Evolutionary conservation across 805 yeast species (phyloP), one percentile per base, ranked within the genome.

Genomic region (Metschnikowia lunata): DNA sequence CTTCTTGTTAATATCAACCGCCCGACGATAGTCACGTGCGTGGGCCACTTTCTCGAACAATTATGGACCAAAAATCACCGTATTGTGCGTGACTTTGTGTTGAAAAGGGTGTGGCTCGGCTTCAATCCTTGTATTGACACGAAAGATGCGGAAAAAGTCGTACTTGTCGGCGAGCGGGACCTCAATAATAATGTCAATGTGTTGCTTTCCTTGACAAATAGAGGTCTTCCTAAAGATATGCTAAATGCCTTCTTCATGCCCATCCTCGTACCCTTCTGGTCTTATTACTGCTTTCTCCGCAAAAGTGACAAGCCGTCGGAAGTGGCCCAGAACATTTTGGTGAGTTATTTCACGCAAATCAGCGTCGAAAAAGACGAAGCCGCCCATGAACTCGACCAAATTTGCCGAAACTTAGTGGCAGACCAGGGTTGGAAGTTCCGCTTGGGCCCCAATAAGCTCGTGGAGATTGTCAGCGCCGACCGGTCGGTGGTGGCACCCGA

Each of bases 171-270:
- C 7, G 84, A 78, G 39, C 67, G 70, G 14, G 71, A 72, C 4
- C 59, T 85, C 14, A 83, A 85, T 53, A 82, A 84, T 58, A 67
- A 71, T 5, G 67, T 85, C 18, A 84, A 84, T 59, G 87, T 83
- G 0, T 51, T 83, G n/a, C 60, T 84, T 0, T 80, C 91, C 0
- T 53, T 87, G 8, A 64, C 83, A 0, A 79, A 79, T 52, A 60
- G 63, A 36, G 58, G 62, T 7, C 46, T 66, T 7, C 45, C 58
- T 3, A 39, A 54, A 0, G 67, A 62, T 4, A 51, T 71, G 9
- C 43, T 60, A 26, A 34, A 34, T 27, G 54, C 52, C 8, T 34
- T 64, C 1, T 50, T 71, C 35, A 49, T 54, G 18, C 74, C 74
- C 1, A 58, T 71, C 18, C 11, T 69, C 1, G 26, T 54, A 45